phyloP scores from a whole-genome alignment of 768 basidiomycete species.

The Fomitopsis serialis region DNA sequence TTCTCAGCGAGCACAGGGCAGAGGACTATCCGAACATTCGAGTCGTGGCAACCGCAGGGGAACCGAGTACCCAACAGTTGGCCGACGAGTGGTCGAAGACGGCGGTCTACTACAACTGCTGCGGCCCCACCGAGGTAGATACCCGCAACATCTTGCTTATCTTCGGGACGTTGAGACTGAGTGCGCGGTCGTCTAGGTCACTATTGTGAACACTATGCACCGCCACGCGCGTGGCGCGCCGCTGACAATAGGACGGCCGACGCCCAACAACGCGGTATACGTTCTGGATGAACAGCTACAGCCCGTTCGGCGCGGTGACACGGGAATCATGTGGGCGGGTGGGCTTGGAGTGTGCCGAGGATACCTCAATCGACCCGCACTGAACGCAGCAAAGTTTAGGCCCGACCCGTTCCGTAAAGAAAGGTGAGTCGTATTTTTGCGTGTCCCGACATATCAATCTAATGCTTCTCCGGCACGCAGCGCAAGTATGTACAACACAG shows the following conservation, averaged over 20 bases:
- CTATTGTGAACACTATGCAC: constrained; percentile 54
- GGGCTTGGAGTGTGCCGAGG: constrained; percentile 52
- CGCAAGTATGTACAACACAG: constrained; percentile 55
- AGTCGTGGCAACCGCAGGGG: constrained; percentile 50
- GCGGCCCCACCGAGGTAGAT: constrained; percentile 51
- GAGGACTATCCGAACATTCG: constrained; percentile 50
- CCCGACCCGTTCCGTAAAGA: constrained; percentile 45
- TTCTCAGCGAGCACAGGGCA: constrained; percentile 37
- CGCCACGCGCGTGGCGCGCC: constrained; percentile 35
- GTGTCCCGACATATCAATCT: constrained; percentile 5
- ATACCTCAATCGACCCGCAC: constrained; percentile 48
- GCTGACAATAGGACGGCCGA: constrained; percentile 47
- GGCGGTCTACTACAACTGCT: constrained; percentile 44
- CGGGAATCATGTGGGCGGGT: constrained; percentile 58
- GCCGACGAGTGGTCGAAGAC: constrained; percentile 42
- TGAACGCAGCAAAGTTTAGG: constrained; percentile 45
- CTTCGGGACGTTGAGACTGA: not conserved
- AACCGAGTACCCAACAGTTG: constrained; percentile 43
- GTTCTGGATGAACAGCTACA: constrained; percentile 28
- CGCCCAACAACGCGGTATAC: constrained; percentile 47
- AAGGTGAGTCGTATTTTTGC: constrained; percentile 30
- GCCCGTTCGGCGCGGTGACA: constrained; percentile 27
- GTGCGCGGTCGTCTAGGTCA: constrained; percentile 30
- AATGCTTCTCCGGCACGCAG: not conserved
- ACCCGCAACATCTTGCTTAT: not conserved